Evolutionary conservation across 116 monocot genomes (phyloP).

Genomic region (Trichopus zeylanicus): DNA sequence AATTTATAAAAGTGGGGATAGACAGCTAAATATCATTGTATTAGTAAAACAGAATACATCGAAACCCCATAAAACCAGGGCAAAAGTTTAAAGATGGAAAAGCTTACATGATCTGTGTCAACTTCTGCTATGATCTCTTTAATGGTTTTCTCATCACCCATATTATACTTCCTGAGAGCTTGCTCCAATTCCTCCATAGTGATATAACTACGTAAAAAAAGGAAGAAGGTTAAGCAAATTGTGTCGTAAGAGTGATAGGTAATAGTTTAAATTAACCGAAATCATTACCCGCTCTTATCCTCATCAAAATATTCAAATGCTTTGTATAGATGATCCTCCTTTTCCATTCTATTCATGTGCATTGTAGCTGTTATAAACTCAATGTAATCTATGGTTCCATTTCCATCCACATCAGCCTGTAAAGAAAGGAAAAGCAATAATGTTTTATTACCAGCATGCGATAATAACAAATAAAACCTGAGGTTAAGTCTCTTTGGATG

Average conservation of each 20-base stretch:
- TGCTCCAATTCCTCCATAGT: constrained; percentile 53
- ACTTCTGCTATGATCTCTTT: constrained; percentile 60
- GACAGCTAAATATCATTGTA: no score
- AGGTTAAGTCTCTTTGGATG: no score
- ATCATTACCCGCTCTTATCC: constrained; percentile 50
- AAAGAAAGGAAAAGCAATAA: not conserved
- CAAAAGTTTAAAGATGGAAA: not conserved
- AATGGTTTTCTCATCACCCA: constrained; percentile 43
- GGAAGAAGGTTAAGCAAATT: not conserved
- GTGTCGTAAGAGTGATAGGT: not conserved
- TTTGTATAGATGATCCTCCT: constrained; percentile 43
- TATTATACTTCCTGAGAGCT: constrained; percentile 43
- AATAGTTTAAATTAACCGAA: no score
- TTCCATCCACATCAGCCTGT: constrained; percentile 74
- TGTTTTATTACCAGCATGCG: no score
- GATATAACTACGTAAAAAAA: constrained; percentile 28
- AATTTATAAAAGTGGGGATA: no score
- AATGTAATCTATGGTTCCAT: constrained; percentile 56
- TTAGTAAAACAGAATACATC: not conserved
- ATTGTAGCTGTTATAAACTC: constrained; percentile 68
- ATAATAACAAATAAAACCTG: no score
- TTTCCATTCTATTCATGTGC: constrained; percentile 60
- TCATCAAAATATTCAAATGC: constrained; percentile 61
- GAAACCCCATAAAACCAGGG: not conserved
- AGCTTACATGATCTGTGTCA: constrained; percentile 54